phyloP scores from a whole-genome alignment of 768 basidiomycete genomes.

The Antrodiella citrinella region DNA sequence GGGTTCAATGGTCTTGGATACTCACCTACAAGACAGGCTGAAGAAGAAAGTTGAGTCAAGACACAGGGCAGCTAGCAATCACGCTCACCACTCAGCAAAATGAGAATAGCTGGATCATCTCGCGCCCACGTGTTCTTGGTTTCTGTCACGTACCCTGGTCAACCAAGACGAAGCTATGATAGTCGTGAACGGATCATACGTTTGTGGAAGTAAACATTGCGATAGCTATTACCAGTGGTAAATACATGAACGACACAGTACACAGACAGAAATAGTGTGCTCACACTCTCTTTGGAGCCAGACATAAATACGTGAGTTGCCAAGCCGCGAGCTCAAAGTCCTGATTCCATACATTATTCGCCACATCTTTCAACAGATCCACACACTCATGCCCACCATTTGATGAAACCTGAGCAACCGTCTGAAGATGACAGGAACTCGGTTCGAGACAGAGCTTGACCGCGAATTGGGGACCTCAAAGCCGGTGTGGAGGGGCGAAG shows the following conservation, averaged over 20 bases:
- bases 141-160: slow-evolving; percentile 38
- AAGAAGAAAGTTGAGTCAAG: slow-evolving; percentile 25
- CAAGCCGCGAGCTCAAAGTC: slow-evolving; percentile 96
- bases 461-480: slow-evolving; percentile 3
- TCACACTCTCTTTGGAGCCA: slow-evolving; percentile 88
- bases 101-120: slow-evolving; percentile 92
- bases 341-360: slow-evolving; percentile 31
- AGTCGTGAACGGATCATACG: slow-evolving; percentile 48
- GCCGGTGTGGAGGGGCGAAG: slow-evolving; percentile 7
- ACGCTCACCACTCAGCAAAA: slow-evolving; percentile 37
- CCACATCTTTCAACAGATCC: neutral
- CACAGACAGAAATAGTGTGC: slow-evolving; percentile 14
- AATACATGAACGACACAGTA: slow-evolving; percentile 11
- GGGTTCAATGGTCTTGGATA: slow-evolving; percentile 4
- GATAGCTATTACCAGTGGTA: no score
- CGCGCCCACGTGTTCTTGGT: slow-evolving; percentile 98
- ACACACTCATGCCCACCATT: slow-evolving; percentile 48
- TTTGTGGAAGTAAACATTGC: slow-evolving; percentile 97
- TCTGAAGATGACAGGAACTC: slow-evolving; percentile 75
- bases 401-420: slow-evolving; percentile 76
- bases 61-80: neutral
- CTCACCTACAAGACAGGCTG: slow-evolving; percentile 68
- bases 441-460: slow-evolving; percentile 28
- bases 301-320: slow-evolving; percentile 90
- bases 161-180: neutral